These are phyloP conservation scores for Pythium chondricola DNA, from an alignment of 352 stramenopile species.

Conservation along the genomic window DNA sequence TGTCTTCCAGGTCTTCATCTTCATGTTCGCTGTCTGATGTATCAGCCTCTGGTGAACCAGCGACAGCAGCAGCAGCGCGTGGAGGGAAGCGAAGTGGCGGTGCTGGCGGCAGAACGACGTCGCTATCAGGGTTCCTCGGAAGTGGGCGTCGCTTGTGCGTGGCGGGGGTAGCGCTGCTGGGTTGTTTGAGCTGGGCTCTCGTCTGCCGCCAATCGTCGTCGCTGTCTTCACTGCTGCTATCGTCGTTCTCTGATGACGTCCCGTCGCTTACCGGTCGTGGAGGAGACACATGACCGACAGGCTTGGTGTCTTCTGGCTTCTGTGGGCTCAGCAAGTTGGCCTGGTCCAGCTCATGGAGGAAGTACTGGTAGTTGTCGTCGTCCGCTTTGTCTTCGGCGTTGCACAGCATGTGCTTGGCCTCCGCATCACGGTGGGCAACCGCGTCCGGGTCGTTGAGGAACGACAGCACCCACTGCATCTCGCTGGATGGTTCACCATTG, in stretches of 20 bases:
- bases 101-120: conserved; percentile 11
- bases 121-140: conserved; percentile 1
- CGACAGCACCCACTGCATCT: conserved; percentile 72
- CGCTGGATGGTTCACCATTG: conserved; percentile 2
- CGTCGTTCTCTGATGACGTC: neutral
- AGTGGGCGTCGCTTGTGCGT: conserved; percentile 10
- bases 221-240: conserved; percentile 1
- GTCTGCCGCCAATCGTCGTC: conserved; percentile 10
- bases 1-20: conserved; percentile 20
- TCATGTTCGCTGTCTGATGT: conserved; percentile 10
- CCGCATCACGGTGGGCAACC: conserved; percentile 34
- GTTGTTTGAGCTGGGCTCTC: conserved; percentile 5
- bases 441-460: conserved; percentile 52
- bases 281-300: too few species aligned
- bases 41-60: neutral
- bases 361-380: conserved; percentile 72
- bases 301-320: neutral
- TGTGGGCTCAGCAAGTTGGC: conserved; percentile 35
- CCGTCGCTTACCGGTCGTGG: neutral
- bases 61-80: neutral
- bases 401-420: conserved; percentile 49
- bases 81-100: conserved; percentile 9
- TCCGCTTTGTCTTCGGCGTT: conserved; percentile 27
- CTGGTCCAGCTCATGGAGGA: conserved; percentile 48
- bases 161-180: neutral